Conservation (phyloP, 495 filamentous ascomycete genomes). For the Acidomyces sp. region DNA sequence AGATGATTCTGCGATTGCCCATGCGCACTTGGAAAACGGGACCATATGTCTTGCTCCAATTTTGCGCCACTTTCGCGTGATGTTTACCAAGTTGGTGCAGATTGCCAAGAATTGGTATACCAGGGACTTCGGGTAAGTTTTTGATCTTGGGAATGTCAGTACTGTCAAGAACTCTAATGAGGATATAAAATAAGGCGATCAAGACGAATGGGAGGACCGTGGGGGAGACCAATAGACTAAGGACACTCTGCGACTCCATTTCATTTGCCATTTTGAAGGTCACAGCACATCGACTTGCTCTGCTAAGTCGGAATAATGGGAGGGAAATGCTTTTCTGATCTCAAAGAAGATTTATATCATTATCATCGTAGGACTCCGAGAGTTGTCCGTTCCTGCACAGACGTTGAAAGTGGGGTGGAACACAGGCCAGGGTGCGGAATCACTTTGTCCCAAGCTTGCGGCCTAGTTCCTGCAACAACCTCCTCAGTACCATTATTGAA, state of each 20-base stretch:
- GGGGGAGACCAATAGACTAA: conserved; percentile 9
- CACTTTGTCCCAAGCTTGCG: no score
- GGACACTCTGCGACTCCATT: conserved; percentile 3
- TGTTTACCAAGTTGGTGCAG: conserved; percentile 44
- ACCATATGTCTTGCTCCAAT: conserved; percentile 49
- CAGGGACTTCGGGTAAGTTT: conserved; percentile 48
- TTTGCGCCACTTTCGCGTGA: conserved; percentile 40
- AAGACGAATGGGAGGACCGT: conserved; percentile 17
- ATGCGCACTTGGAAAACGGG: conserved; percentile 56
- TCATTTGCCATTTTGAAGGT: conserved; percentile 8
- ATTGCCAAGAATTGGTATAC: conserved; percentile 51
- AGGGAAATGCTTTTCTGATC: no score
- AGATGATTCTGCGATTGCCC: conserved; percentile 54
- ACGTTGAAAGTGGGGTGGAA: no score
- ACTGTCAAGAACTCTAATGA: conserved; percentile 41
- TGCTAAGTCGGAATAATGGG: no score
- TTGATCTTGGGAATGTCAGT: conserved; percentile 53
- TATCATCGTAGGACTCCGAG: no score
- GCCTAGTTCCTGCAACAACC: no score
- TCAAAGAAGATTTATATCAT: no score
- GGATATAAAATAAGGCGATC: conserved; percentile 31
- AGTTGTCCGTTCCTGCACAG: no score
- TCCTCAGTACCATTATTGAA: no score
- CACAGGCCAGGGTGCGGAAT: no score
- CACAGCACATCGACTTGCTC: not conserved